A percentile compares a stretch with the other conserved stretches of the same genome.
Evolutionary conservation across 768 basidiomycete species (phyloP).

Genomic region (Hypholoma sublateritium): DNA sequence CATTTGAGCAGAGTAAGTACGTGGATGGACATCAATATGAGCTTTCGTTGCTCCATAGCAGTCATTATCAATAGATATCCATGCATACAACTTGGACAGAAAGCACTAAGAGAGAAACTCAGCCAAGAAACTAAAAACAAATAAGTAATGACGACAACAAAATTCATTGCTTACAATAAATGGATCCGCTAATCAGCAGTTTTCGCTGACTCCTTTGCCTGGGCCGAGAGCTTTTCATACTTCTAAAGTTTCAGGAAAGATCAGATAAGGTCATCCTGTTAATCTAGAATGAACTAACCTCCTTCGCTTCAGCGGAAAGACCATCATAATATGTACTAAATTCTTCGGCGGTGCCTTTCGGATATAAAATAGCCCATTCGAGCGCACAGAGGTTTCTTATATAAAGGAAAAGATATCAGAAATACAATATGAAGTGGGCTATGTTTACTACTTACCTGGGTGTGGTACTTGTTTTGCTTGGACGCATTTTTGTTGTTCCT

Average conservation of each 20-base stretch:
- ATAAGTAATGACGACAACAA: too few relatives aligned
- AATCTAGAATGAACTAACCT: constrained; percentile 5
- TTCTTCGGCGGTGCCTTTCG: constrained; percentile 10
- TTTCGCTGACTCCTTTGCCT: constrained; percentile 4
- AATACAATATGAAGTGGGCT: background rate
- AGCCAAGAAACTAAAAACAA: too few relatives aligned
- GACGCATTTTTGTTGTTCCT: constrained; percentile 3
- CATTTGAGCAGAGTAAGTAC: background rate
- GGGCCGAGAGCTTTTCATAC: constrained; percentile 1
- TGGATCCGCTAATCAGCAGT: background rate
- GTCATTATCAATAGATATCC: background rate
- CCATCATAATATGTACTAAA: constrained; percentile 11
- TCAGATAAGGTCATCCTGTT: background rate
- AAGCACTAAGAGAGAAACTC: too few relatives aligned
- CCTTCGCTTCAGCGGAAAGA: constrained; percentile 8
- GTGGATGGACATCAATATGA: too few relatives aligned
- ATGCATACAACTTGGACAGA: background rate
- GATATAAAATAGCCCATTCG: constrained; percentile 2
- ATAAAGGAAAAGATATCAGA: background rate
- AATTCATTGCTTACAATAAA: too few relatives aligned
- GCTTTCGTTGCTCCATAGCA: too few relatives aligned
- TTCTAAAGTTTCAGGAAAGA: background rate
- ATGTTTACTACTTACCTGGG: background rate
- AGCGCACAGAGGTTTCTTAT: constrained; percentile 6
- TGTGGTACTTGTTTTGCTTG: constrained; percentile 1